phyloP scores from a whole-genome alignment of 208 protist species.

The Acanthamoeba castellanii region DNA sequence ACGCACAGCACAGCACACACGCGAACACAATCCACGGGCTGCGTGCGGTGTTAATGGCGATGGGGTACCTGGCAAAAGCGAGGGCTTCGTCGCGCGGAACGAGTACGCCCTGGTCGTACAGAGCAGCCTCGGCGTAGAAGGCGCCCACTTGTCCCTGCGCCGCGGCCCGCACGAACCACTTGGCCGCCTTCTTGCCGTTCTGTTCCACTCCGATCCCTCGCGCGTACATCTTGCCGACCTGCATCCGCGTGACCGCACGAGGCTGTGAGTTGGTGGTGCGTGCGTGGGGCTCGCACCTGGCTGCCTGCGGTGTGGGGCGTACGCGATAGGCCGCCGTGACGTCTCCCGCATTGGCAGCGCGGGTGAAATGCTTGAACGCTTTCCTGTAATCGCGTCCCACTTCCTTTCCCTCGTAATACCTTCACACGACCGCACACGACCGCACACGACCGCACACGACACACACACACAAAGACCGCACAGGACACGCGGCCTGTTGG shows the following conservation, averaged over 20 bases:
- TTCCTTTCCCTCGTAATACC: background rate
- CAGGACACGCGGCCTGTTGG: background rate
- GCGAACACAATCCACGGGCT: background rate
- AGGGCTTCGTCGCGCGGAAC: background rate
- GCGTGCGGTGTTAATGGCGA: background rate
- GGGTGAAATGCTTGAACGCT: background rate
- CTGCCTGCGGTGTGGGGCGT: background rate
- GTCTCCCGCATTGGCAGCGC: background rate
- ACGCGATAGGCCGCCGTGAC: background rate
- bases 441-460: too few species aligned
- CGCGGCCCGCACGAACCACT: slow-evolving; percentile 7
- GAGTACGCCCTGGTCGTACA: background rate
- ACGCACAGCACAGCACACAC: background rate
- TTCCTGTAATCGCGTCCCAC: slow-evolving; percentile 18
- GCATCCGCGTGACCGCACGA: background rate
- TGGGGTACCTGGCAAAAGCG: background rate
- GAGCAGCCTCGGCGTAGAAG: background rate
- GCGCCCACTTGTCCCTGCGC: background rate
- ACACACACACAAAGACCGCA: too few species aligned
- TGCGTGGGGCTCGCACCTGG: background rate
- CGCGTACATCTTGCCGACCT: slow-evolving; percentile 36
- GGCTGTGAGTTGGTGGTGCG: background rate
- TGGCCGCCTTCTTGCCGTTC: background rate
- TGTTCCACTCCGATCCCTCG: slow-evolving; percentile 23
- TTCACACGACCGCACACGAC: background rate